Base-by-base conservation (phyloP, 306 rosid genomes). In the Crotalaria pallida region DNA sequence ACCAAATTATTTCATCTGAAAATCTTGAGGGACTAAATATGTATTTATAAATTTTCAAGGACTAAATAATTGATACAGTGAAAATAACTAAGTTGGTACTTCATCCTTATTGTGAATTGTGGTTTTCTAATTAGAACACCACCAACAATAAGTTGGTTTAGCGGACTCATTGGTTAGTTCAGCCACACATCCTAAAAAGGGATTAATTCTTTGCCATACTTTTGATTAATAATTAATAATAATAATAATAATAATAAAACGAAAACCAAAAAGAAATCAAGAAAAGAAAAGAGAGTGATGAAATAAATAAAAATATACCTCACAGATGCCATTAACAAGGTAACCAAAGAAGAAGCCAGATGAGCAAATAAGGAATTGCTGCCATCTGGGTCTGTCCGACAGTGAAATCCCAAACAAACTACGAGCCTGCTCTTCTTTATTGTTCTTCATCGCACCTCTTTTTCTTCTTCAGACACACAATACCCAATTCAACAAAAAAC, bases 341-440 rank as follows among this genome's bases (percentile, higher is more conserved):
- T 94, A 94, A 10, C 98, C 97, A 76, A 94, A 94, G 94, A 94
- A 94, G 78, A 94, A 94, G 5, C 98, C 98, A 51, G 91, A 87
- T 27, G 98, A 90, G 77, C 97, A 94, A 71, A 94, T 75, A 77
- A 94, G 92, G 72, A 90, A 90, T 80, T 94, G 97, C 6, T 90
- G 83, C 96, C 97, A 94, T 81, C 60, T 85, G 78, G 98, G 95
- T 53, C 81, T 80, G 45, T 81, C 92, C 5, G 98, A 87, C 44
- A 94, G 96, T 2, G 96, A 88, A 90, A 94, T 90, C 72, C 98
- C 97, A 60, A 94, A 90, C 72, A 94, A 82, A 67, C 84, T 81
- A 72, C 97, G 88, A 72, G 76, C 79, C 45, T 83, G 96, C 36
- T 90, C 98, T 62, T 84, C 95, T 69, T 50, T 87, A 90, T 83